phyloP scores from a whole-genome alignment of 1,284 basidiomycete species.

The Puccinia horiana region DNA sequence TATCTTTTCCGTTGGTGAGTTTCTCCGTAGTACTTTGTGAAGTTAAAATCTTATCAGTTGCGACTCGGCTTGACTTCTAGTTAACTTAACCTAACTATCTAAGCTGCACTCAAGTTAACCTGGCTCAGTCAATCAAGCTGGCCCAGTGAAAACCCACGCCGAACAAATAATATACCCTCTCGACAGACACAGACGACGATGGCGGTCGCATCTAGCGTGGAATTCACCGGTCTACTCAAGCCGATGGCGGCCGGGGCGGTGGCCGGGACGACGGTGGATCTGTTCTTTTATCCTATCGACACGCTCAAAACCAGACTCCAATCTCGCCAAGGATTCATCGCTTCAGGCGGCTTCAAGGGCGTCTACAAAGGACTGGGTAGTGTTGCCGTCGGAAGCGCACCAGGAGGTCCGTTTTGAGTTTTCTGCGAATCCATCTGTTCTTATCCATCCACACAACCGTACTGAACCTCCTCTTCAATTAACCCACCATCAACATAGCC shows the following conservation, averaged over 20 bases:
- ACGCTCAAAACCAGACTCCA: constrained; percentile 94
- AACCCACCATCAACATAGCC: constrained; percentile 63
- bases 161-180: too few relatives aligned
- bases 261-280: constrained; percentile 85
- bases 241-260: constrained; percentile 65
- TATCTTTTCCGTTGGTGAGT: too few relatives aligned
- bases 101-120: too few relatives aligned
- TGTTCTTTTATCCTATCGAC: constrained; percentile 94
- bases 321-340: constrained; percentile 78
- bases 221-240: constrained; percentile 15
- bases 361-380: constrained; percentile 94
- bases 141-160: too few relatives aligned
- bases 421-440: neutral
- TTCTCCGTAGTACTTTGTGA: too few relatives aligned
- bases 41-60: too few relatives aligned
- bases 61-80: too few relatives aligned
- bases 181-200: neutral
- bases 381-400: constrained; percentile 91
- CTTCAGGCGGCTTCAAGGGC: constrained; percentile 84
- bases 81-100: too few relatives aligned
- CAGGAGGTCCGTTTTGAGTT: constrained; percentile 71
- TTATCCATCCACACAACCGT: too few relatives aligned
- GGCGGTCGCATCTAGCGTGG: neutral
- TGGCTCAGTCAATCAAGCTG: too few relatives aligned
- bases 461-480: neutral